Percentiles rank a stretch among this genome's conserved stretches.
These are phyloP conservation scores for Pseudofabraea citricarpa DNA, from an alignment of 2,329 filamentous ascomycete species.

Conservation along the genomic window DNA sequence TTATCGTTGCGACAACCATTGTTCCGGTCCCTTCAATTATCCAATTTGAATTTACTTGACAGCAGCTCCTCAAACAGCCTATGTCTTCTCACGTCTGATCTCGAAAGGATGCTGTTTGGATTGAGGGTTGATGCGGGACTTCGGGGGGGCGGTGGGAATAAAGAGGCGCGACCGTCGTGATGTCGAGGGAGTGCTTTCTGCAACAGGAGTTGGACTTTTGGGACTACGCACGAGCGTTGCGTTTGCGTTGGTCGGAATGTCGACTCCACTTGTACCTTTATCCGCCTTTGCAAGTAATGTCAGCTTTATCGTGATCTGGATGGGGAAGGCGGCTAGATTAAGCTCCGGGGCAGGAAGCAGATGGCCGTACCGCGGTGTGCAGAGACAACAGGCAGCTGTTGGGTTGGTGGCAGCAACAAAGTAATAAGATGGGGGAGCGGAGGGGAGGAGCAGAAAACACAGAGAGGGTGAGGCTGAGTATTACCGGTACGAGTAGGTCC, in stretches of 20 bases:
- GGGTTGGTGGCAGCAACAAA: too few species aligned
- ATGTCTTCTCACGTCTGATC: not conserved
- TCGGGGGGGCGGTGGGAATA: not conserved
- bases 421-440: not conserved
- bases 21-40: conserved; percentile 11
- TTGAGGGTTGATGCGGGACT: not conserved
- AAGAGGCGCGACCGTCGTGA: not conserved
- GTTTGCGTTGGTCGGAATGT: not conserved
- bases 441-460: not conserved
- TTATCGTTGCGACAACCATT: conserved; percentile 57
- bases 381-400: not conserved
- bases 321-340: not conserved
- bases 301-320: conserved; percentile 1
- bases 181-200: conserved; percentile 1
- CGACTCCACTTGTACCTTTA: conserved; percentile 2
- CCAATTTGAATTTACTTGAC: not conserved
- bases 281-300: not conserved
- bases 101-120: not conserved
- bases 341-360: not conserved
- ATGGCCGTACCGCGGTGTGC: not conserved
- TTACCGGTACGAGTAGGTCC: too few species aligned
- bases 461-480: not conserved
- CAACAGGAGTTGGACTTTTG: not conserved
- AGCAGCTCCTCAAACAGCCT: not conserved
- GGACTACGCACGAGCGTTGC: not conserved